A percentile compares a stretch with the other conserved stretches of the same genome.
Conservation (phyloP, 768 basidiomycete species). For the Ramaria sp. region DNA sequence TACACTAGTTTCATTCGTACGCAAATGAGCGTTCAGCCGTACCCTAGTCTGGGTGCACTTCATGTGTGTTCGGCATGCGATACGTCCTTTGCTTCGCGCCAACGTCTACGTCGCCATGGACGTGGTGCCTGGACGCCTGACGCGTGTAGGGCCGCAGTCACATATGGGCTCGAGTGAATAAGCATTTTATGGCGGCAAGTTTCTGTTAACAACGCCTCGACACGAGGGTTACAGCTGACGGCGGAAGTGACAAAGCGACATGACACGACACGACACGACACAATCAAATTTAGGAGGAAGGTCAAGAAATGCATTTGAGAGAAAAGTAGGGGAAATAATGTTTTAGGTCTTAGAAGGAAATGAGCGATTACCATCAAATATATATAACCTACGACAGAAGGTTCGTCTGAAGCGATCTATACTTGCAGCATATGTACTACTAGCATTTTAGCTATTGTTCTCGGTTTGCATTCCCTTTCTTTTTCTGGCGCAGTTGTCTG, state of each 20-base stretch:
- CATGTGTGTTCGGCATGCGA: conserved; percentile 73
- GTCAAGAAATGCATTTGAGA: neutral
- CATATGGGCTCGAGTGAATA: conserved; percentile 55
- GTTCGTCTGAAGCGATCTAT: neutral
- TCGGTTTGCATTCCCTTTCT: neutral
- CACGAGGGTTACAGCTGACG: neutral
- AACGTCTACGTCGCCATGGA: conserved; percentile 54
- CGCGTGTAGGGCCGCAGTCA: conserved; percentile 64
- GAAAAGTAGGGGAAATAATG: neutral
- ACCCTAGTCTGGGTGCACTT: conserved; percentile 28
- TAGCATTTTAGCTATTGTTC: neutral
- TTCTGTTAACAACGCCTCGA: neutral
- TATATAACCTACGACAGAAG: neutral
- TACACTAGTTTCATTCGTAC: neutral
- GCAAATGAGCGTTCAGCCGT: neutral
- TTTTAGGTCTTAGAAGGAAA: neutral
- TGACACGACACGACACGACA: neutral
- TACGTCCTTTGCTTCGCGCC: conserved; percentile 47
- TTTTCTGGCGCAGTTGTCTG: too few relatives aligned
- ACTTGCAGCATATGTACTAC: neutral
- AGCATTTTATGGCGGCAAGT: neutral
- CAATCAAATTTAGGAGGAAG: neutral
- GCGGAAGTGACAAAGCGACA: neutral
- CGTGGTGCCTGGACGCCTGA: conserved; percentile 41
- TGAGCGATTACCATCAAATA: neutral